Base-by-base conservation (phyloP, 805 yeast species). In the Nakazawaea populi region DNA sequence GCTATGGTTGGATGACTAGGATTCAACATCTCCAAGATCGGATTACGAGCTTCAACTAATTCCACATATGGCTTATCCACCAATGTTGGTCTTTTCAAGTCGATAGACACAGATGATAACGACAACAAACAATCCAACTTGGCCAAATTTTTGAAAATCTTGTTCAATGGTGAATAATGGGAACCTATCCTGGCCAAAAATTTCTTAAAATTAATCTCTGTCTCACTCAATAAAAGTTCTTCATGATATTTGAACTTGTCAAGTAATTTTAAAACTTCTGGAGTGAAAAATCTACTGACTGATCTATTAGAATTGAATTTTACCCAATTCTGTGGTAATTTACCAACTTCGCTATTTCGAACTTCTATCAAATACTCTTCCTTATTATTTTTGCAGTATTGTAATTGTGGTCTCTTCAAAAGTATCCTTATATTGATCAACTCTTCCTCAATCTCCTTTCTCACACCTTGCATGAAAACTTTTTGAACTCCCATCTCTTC, bases 281-380 rank as follows among this genome's bases (percentile, higher is more conserved):
- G 88, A 0, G 96, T 73, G 52, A 90, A 71, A 64, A 80, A 91
- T 52, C 98, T 69, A 2, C 89, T 78, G 1, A 89, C 83, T 1
- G 81, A 64, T 54, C 81, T 72, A 44, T 95, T 77, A 7, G 85
- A 85, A 58, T 79, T 85, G 30, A 87, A 77, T 57, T 88, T 85
- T 10, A 85, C 67, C 96, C 97, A 92, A 47, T 79, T 81, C 2
- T 69, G 58, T 0, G 98, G 98, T 1, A 91, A 65, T 1, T 68
- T 65, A 42, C 77, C 78, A 1, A 76, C 71, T 42, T 78, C 78
- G 10, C 76, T 66, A 54, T 83, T 82, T 42, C 89, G 70, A 0
- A 92, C 83, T 59, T 91, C 97, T 27, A 94, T 75, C 45, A 91
- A 68, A 60, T 84, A 87, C 2, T 89, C 85, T 24, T 85, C 87